Conservation (phyloP, 257 asterid genomes). For the Capsicum baccatum region DNA sequence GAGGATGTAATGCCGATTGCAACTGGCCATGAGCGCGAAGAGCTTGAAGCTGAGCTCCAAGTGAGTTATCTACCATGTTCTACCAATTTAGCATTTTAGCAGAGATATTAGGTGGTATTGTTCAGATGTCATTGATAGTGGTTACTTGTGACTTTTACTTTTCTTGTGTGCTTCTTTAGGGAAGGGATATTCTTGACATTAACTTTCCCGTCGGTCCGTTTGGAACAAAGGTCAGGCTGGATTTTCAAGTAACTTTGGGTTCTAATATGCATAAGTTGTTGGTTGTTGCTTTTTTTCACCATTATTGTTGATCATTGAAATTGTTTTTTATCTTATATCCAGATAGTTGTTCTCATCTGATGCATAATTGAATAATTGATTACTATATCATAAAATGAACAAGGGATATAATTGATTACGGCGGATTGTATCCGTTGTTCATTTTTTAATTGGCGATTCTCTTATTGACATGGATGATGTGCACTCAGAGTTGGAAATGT, state of each 20-base stretch:
- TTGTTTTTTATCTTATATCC: not conserved
- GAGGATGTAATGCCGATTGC: slow-evolving; percentile 97
- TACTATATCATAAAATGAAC: not conserved
- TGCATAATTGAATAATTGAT: not conserved
- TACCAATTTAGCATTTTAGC: not conserved
- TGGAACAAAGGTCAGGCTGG: slow-evolving; percentile 81
- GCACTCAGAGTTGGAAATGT: not conserved
- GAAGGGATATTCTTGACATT: slow-evolving; percentile 65
- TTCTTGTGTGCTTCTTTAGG: slow-evolving; percentile 44
- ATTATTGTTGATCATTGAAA: slow-evolving; percentile 13
- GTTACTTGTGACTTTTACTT: slow-evolving; percentile 1
- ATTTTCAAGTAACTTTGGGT: slow-evolving; percentile 15
- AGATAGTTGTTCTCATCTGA: slow-evolving; percentile 4
- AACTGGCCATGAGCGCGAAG: slow-evolving; percentile 97
- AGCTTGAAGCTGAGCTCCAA: slow-evolving; percentile 83
- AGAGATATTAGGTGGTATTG: slow-evolving; percentile 2
- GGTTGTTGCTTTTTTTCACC: not conserved
- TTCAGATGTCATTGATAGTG: not conserved
- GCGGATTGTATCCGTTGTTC: too few species aligned
- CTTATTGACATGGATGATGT: not conserved
- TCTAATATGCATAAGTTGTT: not conserved
- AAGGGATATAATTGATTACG: too few species aligned
- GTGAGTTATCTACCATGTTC: slow-evolving; percentile 46
- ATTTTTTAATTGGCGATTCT: not conserved
- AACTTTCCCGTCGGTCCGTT: slow-evolving; percentile 81